These are phyloP conservation scores for Pythium guiyangense DNA, from an alignment of 352 stramenopile genomes.

Conservation along the genomic window DNA sequence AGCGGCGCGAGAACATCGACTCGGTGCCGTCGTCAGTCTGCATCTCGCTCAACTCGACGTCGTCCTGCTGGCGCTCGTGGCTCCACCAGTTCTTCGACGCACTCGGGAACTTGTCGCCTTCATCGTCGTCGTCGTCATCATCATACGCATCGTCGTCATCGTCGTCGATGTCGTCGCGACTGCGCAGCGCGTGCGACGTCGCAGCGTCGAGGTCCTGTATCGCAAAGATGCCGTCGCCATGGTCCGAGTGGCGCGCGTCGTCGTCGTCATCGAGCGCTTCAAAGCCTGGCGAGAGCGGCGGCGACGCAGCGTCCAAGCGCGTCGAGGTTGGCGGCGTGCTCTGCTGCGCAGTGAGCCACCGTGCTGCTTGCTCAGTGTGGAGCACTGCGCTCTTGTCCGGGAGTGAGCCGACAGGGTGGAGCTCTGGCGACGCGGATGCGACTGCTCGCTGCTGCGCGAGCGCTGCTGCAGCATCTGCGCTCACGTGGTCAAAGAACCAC, in stretches of 20 bases:
- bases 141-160: conserved; percentile 9
- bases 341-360: conserved; percentile 42
- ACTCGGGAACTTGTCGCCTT: conserved; percentile 34
- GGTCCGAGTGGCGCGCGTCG: conserved; percentile 3
- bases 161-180: neutral
- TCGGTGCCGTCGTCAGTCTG: conserved; percentile 66
- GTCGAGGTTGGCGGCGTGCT: conserved; percentile 2
- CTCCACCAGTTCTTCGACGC: conserved; percentile 77
- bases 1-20: conserved; percentile 59
- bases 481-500: conserved; percentile 51
- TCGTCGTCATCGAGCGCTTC: conserved; percentile 13
- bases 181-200: neutral
- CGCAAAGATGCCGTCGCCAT: conserved; percentile 10
- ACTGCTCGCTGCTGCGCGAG: neutral
- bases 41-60: conserved; percentile 71
- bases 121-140: conserved; percentile 37
- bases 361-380: conserved; percentile 51
- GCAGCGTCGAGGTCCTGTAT: conserved; percentile 14
- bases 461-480: neutral
- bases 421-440: conserved; percentile 7
- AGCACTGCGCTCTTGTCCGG: conserved; percentile 35
- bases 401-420: conserved; percentile 27
- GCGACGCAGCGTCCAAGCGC: conserved; percentile 12
- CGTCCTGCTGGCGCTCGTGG: conserved; percentile 31
- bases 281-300: conserved; percentile 26